Evolutionary conservation across 108 stramenopile genomes (phyloP), one percentile per base, ranked within the genome.

Genomic region (Ochromonas danica): DNA sequence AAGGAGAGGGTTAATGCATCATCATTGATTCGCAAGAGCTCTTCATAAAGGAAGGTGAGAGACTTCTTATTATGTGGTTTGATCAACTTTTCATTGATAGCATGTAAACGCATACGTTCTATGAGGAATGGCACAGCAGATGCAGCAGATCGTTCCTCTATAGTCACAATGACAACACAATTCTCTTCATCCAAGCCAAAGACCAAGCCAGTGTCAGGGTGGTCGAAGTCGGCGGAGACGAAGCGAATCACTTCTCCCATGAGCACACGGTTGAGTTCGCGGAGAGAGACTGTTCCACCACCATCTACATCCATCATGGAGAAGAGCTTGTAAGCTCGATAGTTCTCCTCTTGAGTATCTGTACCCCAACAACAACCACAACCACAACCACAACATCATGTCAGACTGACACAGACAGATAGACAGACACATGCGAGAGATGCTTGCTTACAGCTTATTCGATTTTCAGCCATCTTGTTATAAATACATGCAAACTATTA

Each of bases 331-430:
- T 75, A 75, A 28, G 72, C 72, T 14, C 72, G 43, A 60, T 57
- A 75, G 31, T 75, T 75, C 72, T 75, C 72, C 6, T 75, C 72
- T 41, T 57, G 27, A 6, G 72, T 75, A 75, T 75, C 72, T 75
- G 38, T 10, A 22, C 3, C 38, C 36, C 14, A 75, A 75, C 40
- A 42, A 31, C 6, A 42, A 70, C 22, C 67, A 70, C 6, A 70
- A 70, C 57, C 25, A 25, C n/a, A n/a, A n/a, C n/a, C 22, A 70
- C 22, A 40, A 10, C 67, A 31, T 22, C 14, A 17, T 70, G 40
- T 14, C 14, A 10, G 33, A 31, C 67, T 40, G 36, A 40, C 67
- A 31, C 33, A 70, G 36, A 70, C 10, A 57, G 17, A 57, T 17
- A 57, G 51, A 57, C 22, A 57, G 51, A 22, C 51, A 57, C 17